Evolutionary conservation across 2,329 filamentous ascomycete species (phyloP).

Genomic region (Alternaria dauci): DNA sequence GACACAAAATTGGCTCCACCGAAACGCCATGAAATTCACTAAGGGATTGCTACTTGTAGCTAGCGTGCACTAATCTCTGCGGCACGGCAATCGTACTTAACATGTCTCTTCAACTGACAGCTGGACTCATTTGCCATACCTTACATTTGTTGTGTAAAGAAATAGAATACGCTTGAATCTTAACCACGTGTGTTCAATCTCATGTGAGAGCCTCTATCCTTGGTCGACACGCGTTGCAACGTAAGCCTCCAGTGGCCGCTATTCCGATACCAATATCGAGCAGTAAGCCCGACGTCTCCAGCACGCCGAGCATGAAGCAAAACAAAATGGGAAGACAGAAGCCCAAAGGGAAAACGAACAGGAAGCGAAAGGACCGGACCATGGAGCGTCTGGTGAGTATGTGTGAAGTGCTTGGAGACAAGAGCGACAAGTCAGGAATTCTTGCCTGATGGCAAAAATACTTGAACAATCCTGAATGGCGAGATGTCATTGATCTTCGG

Average conservation of each 20-base stretch:
- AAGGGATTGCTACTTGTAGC: neutral
- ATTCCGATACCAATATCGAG: neutral
- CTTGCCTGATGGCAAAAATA: neutral
- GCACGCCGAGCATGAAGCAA: neutral
- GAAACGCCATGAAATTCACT: neutral
- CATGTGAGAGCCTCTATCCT: neutral
- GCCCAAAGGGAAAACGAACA: neutral
- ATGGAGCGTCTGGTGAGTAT: neutral
- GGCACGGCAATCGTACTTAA: neutral
- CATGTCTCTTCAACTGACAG: neutral
- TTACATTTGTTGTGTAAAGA: neutral
- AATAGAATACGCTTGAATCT: neutral
- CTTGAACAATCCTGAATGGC: neutral
- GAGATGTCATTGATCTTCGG: neutral
- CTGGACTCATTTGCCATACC: neutral
- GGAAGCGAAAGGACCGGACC: neutral
- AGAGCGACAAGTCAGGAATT: neutral
- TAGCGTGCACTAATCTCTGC: neutral
- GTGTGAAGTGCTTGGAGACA: neutral
- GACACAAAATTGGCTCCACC: neutral
- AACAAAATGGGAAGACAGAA: neutral
- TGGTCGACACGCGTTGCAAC: neutral
- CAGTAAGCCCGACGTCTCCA: neutral
- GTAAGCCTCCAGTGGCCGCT: neutral
- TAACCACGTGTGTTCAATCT: neutral